Base-by-base conservation (phyloP, 192 early-diverging fungal species). In the Bifiguratus adelaidae region DNA sequence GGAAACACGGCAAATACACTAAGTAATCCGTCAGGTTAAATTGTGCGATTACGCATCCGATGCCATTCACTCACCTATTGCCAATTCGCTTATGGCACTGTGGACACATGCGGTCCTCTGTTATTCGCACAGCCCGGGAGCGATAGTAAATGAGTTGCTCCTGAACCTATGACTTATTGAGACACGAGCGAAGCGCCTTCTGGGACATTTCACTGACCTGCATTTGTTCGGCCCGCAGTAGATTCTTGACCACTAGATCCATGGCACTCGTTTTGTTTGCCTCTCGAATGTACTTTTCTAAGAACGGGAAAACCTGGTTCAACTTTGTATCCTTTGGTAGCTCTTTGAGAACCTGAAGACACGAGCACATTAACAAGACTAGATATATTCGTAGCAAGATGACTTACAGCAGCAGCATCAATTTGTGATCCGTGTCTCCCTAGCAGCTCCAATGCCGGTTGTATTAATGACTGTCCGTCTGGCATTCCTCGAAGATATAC, bases 1-100 rank as follows among this genome's bases (percentile, higher is more conserved):
- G 83, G 81, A 58, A 78, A 85, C 2, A 72, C 73, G 2, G 83
- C 83, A 64, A 89, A 85, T 3, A 84, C 86, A 48, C 80, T 81
- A 53, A 25, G 47, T 33, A 30, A 41, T 50, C 34, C n/a, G n/a
- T n/a, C n/a, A n/a, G n/a, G n/a, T n/a, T n/a, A n/a, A 3, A 46
- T n/a, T n/a, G n/a, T n/a, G n/a, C n/a, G n/a, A 33, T n/a, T 8
- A 33, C 32, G 32, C 32, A n/a, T 33, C 32, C 32, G 33, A 29
- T 37, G 15, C 33, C 60, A 23, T 30, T 12, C 48, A 44, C 36
- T 52, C 54, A 74, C 76, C 70, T 78, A 46, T 75, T 72, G 13
- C 73, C 76, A 30, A 78, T 78, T 25, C 76, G 65, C 40, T 72
- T 75, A 41, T 74, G 72, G 41, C 71, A 83, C 58, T 79, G 72